Evolutionary conservation across 2,329 filamentous ascomycete species (phyloP).

Genomic region (Fusarium chlamydosporum): DNA sequence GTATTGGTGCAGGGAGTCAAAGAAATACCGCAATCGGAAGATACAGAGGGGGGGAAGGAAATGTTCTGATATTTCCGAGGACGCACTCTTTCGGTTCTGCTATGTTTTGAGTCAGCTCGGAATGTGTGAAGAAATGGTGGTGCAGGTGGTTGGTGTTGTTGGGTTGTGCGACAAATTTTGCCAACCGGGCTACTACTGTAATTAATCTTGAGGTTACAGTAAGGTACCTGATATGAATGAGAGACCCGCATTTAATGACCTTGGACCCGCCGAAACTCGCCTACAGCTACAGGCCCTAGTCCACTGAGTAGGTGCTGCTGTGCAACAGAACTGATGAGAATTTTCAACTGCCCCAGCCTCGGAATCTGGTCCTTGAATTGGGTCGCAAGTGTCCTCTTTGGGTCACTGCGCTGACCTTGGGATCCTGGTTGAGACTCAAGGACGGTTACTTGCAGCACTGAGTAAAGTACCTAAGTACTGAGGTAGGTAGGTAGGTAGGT

Average conservation of each 20-base stretch:
- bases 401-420: slow-evolving; percentile 4
- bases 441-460: background rate
- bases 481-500: no score
- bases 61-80: slow-evolving; percentile 12
- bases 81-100: background rate
- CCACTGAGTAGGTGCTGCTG: background rate
- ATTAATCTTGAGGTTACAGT: slow-evolving; percentile 1
- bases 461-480: no score
- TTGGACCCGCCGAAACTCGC: background rate
- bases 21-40: slow-evolving; percentile 13
- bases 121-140: slow-evolving; percentile 13
- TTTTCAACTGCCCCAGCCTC: background rate
- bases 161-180: slow-evolving; percentile 34
- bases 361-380: slow-evolving; percentile 7
- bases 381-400: slow-evolving; percentile 14
- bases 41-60: background rate
- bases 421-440: slow-evolving; percentile 7
- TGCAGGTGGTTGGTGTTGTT: slow-evolving; percentile 3
- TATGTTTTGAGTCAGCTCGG: background rate
- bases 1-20: background rate
- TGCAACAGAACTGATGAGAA: slow-evolving; percentile 5
- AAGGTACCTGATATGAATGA: slow-evolving; percentile 8
- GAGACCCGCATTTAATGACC: slow-evolving; percentile 10
- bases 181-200: background rate
- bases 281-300: slow-evolving; percentile 7